Evolutionary conservation across 305 asterid genomes (phyloP).

Genomic region (Solanum hybrid): DNA sequence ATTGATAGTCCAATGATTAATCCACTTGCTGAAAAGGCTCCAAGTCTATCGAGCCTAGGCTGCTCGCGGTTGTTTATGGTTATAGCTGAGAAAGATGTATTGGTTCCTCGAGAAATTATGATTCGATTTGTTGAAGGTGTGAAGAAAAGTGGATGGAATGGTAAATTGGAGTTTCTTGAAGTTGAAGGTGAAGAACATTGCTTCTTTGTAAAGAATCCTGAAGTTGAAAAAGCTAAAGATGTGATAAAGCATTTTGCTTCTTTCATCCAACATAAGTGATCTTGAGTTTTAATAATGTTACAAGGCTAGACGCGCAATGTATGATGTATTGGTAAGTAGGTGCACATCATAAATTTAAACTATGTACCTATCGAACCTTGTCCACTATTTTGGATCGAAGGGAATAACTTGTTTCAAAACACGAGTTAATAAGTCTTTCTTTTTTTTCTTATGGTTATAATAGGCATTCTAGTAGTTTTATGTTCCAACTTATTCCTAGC

Average conservation of each 20-base stretch:
- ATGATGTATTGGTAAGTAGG: neutral
- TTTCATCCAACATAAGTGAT: neutral
- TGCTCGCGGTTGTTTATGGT: slow-evolving; percentile 9
- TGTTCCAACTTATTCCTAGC: neutral
- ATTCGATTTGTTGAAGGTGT: neutral
- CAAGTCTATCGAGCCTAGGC: neutral
- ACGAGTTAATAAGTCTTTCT: neutral
- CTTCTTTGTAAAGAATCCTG: neutral
- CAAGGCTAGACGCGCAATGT: neutral
- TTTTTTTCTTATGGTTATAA: neutral
- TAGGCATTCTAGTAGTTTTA: neutral
- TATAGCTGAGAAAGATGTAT: slow-evolving; percentile 14
- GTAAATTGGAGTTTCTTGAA: neutral
- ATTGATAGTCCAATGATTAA: slow-evolving; percentile 13
- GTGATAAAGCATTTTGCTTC: neutral
- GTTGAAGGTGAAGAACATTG: neutral
- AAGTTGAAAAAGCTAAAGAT: neutral
- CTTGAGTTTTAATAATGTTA: neutral
- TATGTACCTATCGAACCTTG: no score
- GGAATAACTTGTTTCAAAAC: neutral
- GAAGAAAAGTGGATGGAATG: neutral
- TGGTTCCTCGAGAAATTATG: neutral
- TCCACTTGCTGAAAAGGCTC: slow-evolving; percentile 9
- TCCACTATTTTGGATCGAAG: neutral
- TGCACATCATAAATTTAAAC: neutral